A percentile compares a stretch with the other conserved stretches of the same genome.
Evolutionary conservation across 2,329 filamentous ascomycete genomes (phyloP).

Genomic region (Neophaeococcomyces mojaviensis): DNA sequence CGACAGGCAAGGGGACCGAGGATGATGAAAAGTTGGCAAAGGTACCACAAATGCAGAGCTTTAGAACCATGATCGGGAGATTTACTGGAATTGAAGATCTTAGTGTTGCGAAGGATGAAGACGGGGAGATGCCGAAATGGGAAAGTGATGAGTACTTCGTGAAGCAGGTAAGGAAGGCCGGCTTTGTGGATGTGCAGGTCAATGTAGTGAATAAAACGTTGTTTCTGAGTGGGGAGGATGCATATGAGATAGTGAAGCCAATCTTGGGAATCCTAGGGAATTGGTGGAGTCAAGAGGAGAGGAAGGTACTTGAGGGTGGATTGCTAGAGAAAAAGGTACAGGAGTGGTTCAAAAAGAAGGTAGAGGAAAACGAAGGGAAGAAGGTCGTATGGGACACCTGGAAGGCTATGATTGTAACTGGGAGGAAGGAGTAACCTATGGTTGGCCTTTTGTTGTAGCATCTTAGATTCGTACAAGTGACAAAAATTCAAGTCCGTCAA

Average conservation of each 20-base stretch:
- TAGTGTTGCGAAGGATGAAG: neutral
- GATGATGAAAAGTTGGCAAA: neutral
- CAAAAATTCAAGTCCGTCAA: too few relatives aligned
- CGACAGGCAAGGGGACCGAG: neutral
- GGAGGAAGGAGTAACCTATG: too few relatives aligned
- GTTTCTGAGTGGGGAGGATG: neutral
- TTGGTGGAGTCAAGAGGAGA: neutral
- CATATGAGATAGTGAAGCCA: neutral
- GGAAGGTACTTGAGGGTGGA: neutral
- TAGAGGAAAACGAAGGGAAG: too few relatives aligned
- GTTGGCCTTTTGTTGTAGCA: too few relatives aligned
- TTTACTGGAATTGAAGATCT: neutral
- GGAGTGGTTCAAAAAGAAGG: too few relatives aligned
- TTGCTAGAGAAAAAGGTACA: too few relatives aligned
- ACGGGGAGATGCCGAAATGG: neutral
- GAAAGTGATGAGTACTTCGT: neutral
- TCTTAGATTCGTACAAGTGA: too few relatives aligned
- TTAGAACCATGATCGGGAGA: neutral
- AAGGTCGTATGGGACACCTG: too few relatives aligned
- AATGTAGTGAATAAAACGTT: neutral
- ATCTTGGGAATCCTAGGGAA: neutral
- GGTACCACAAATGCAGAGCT: neutral
- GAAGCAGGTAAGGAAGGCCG: neutral
- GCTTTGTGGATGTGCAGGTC: conserved; percentile 1
- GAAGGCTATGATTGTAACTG: too few relatives aligned